Evolutionary conservation across 2,329 filamentous ascomycete species (phyloP), one percentile per base, ranked within the genome.

Genomic region (Dactylella cylindrospora): DNA sequence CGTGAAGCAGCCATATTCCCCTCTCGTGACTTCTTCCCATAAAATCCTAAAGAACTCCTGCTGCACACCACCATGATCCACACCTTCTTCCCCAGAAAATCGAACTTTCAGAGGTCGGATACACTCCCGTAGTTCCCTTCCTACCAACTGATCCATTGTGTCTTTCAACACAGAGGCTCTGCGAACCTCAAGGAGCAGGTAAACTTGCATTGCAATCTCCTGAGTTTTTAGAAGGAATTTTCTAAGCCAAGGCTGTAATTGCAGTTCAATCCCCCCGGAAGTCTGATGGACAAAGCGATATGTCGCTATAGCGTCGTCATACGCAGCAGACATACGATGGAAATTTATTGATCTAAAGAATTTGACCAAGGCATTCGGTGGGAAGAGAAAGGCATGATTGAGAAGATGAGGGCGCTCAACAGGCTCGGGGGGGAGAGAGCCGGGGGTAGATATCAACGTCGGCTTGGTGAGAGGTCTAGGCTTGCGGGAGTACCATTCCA

Each of bases 31-130:
- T 69, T 95, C 85, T 0, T 82, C 82, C 67, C 96, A 84, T 13
- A 88, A 83, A 22, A 96, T 74, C 12, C 89, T 83, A 74, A 98
- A 97, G 71, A 95, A 97, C 66, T 98, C 93, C 71, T 95, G 90
- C 68, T 96, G 91, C 1, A 98, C 90, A 65, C 93, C 93, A 35
- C 93, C 93, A 41, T 91, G 89, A 72, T 98, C 93, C 26, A 94
- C 82, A 0, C 93, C 93, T 71, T 94, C 84, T 72, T 97, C 93
- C 47, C 79, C 78, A 26, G 88, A 84, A 54, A 97, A 81, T 44
- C 88, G 84, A 6, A 98, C 85, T 69, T 95, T 95, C 26, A 98
- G 75, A 0, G 93, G 93, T 20, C 89, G 82, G 69, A 91, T 76
- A 2, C 97, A 76, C 73, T 96, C 89, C 28, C 86, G 80, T 69